These are phyloP conservation scores for Yamadazyma phyllophila DNA, from an alignment of 805 yeast species.

Conservation along the genomic window DNA sequence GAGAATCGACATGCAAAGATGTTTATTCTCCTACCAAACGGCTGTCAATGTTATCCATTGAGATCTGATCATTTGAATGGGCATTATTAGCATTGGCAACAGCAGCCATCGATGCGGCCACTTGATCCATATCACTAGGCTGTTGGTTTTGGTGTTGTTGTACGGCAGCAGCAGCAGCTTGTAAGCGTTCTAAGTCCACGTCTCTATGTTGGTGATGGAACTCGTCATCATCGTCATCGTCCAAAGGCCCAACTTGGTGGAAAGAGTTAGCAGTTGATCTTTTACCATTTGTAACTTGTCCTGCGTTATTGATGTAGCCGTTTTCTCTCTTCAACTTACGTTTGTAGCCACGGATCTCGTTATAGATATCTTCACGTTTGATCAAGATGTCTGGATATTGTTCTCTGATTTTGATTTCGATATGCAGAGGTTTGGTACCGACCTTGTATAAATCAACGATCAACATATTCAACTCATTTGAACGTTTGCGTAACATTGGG, in stretches of 20 bases:
- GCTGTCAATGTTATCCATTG: constrained; percentile 45
- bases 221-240: constrained; percentile 19
- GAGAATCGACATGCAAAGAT: constrained; percentile 2
- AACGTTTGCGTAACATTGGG: constrained; percentile 56
- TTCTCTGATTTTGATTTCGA: constrained; percentile 50
- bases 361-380: constrained; percentile 57
- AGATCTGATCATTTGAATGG: constrained; percentile 28
- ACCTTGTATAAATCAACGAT: constrained; percentile 51
- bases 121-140: constrained; percentile 31
- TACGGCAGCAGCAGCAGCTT: constrained; percentile 24
- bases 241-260: constrained; percentile 23
- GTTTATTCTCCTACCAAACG: constrained; percentile 42
- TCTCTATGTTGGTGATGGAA: constrained; percentile 15
- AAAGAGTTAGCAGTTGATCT: constrained; percentile 25
- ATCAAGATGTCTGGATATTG: constrained; percentile 53
- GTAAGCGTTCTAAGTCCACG: constrained; percentile 15
- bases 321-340: constrained; percentile 46
- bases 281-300: constrained; percentile 20
- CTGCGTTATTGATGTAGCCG: constrained; percentile 20
- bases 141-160: constrained; percentile 28
- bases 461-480: constrained; percentile 50
- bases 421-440: constrained; percentile 56
- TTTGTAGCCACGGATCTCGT: constrained; percentile 55
- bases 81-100: constrained; percentile 30
- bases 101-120: constrained; percentile 41